Percentiles rank a stretch among this genome's conserved stretches.
phyloP scores from a whole-genome alignment of 23 red algal genomes.

The Cyanidioschyzon merolae region DNA sequence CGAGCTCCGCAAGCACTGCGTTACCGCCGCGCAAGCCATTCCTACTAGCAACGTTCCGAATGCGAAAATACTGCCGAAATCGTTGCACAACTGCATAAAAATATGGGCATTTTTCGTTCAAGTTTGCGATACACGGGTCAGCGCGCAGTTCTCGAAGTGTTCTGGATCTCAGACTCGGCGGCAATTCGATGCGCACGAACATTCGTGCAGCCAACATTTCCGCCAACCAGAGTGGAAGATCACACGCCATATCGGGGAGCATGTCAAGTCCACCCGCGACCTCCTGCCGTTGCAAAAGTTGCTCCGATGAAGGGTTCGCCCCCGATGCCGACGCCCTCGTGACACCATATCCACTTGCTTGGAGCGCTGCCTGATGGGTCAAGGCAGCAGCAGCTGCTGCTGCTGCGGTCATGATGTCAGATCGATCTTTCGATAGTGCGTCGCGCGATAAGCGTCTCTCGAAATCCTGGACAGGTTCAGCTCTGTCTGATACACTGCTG shows the following conservation, averaged over 20 bases:
- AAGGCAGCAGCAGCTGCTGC: not conserved
- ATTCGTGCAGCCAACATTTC: constrained; percentile 42
- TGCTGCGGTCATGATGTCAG: not conserved
- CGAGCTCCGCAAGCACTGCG: not conserved
- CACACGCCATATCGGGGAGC: constrained; percentile 3
- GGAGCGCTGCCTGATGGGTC: not conserved
- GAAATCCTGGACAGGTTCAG: not conserved
- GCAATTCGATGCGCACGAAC: constrained; percentile 39
- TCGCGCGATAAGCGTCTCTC: not conserved
- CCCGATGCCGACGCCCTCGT: not conserved
- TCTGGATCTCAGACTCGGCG: constrained; percentile 30
- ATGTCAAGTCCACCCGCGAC: not conserved
- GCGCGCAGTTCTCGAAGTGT: constrained; percentile 39
- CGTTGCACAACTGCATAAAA: constrained; percentile 39
- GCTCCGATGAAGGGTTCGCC: not conserved
- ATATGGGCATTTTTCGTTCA: constrained; percentile 17
- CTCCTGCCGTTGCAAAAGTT: not conserved
- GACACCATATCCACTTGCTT: not conserved
- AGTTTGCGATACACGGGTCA: constrained; percentile 39
- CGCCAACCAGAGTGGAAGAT: constrained; percentile 61
- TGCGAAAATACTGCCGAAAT: not conserved
- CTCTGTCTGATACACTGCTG: not conserved
- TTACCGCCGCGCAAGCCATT: not conserved
- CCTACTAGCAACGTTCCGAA: not conserved
- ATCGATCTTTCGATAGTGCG: not conserved